These are phyloP conservation scores for Phenoliferia sp. DNA, from an alignment of 1,284 basidiomycete genomes.

Conservation along the genomic window DNA sequence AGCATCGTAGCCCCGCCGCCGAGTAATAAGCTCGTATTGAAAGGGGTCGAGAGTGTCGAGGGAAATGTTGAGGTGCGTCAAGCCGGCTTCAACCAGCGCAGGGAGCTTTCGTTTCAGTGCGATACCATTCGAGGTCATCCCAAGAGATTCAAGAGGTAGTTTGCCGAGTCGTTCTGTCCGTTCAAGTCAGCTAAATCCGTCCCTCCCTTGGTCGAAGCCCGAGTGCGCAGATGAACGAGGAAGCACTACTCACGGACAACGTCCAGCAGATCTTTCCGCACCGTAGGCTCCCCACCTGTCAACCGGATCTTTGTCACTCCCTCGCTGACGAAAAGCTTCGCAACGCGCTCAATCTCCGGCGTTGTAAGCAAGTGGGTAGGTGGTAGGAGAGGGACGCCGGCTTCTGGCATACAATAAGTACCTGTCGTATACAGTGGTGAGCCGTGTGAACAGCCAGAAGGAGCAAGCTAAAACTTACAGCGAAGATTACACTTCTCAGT, in stretches of 20 bases:
- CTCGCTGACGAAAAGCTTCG: slow-evolving; percentile 64
- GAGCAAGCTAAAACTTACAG: slow-evolving; percentile 51
- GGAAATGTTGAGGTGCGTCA: slow-evolving; percentile 77
- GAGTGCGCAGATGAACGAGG: neutral
- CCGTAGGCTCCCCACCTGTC: slow-evolving; percentile 82
- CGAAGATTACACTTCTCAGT: slow-evolving; percentile 83
- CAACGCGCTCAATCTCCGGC: slow-evolving; percentile 68
- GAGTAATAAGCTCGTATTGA: slow-evolving; percentile 82
- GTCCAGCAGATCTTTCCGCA: slow-evolving; percentile 69
- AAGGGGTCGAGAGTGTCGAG: slow-evolving; percentile 80
- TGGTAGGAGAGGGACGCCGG: slow-evolving; percentile 72
- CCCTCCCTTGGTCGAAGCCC: neutral
- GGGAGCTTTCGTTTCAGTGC: slow-evolving; percentile 67
- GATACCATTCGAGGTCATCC: slow-evolving; percentile 81
- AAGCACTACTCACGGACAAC: slow-evolving; percentile 57
- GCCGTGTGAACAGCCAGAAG: neutral
- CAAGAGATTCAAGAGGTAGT: slow-evolving; percentile 59
- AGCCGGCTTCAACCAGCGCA: slow-evolving; percentile 60
- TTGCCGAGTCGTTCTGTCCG: slow-evolving; percentile 26
- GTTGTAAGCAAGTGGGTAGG: slow-evolving; percentile 64
- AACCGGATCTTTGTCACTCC: slow-evolving; percentile 81
- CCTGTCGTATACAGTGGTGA: slow-evolving; percentile 46
- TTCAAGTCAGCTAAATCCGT: slow-evolving; percentile 4
- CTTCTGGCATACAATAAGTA: slow-evolving; percentile 85
- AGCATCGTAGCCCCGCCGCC: slow-evolving; percentile 49